Evolutionary conservation across 164 flowering plant genomes (phyloP).

Genomic region (Chimonanthus salicifolius): DNA sequence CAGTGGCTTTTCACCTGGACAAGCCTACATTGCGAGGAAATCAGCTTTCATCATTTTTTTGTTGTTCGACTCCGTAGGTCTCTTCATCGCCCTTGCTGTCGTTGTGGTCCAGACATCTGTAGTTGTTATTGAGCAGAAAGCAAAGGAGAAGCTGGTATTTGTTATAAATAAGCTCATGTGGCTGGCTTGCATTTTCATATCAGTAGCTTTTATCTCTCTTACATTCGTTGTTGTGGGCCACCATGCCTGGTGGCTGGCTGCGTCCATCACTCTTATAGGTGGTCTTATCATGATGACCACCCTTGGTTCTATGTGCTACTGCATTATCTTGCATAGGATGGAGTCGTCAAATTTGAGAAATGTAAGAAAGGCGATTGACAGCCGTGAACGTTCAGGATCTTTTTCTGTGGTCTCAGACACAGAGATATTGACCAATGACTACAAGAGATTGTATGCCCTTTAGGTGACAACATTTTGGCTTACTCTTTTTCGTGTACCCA

Average conservation of each 20-base stretch:
- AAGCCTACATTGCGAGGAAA: conserved; percentile 61
- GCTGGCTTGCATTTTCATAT: conserved; percentile 83
- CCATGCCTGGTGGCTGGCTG: conserved; percentile 61
- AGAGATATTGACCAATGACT: conserved; percentile 58
- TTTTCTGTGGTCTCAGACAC: conserved; percentile 58
- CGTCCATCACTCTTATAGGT: conserved; percentile 64
- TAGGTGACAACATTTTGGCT: conserved; percentile 16
- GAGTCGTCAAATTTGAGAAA: conserved; percentile 66
- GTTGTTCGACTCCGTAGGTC: conserved; percentile 67
- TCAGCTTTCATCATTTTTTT: conserved; percentile 70
- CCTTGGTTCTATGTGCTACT: conserved; percentile 85
- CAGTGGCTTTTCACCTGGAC: conserved; percentile 41
- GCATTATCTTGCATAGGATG: conserved; percentile 54
- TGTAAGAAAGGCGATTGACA: conserved; percentile 42
- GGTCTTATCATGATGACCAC: conserved; percentile 71
- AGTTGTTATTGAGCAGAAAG: conserved; percentile 82
- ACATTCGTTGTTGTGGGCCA: conserved; percentile 77
- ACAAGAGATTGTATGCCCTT: conserved; percentile 77
- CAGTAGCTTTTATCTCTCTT: conserved; percentile 76
- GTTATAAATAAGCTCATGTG: conserved; percentile 99
- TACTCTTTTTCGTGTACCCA: neutral
- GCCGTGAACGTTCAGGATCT: conserved; percentile 42
- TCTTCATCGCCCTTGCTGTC: conserved; percentile 91
- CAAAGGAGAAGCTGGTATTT: conserved; percentile 76
- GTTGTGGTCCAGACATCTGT: conserved; percentile 94